Evolutionary conservation across 1,284 basidiomycete genomes (phyloP), one percentile per base, ranked within the genome.

Genomic region (Leccinum subfulvum): DNA sequence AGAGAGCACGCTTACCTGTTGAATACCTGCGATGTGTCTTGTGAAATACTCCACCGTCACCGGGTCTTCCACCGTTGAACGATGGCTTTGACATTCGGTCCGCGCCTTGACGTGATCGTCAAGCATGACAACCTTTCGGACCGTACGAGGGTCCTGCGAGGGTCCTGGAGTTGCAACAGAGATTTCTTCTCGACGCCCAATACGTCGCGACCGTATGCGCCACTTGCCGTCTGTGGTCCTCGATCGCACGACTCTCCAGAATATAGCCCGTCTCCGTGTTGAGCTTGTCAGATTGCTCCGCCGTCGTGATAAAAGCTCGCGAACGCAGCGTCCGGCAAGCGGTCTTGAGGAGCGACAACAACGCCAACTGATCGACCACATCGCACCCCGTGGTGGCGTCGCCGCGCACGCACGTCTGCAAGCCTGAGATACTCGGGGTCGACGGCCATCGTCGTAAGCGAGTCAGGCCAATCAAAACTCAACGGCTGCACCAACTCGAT

Each of bases 161-260:
- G 28, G 28, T 30, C 28, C 28, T 30, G 28, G 8, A 99, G 85
- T 78, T 99, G 97, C 28, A 98, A 83, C 16, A 98, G 88, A 0
- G 94, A 95, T 79, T 98, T 99, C 89, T 99, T 99, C 84, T 99
- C 97, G 21, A 99, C 97, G 60, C 97, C 97, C 28, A 99, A 84
- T 4, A 99, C 95, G 28, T 28, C 28, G 28, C 28, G 28, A 28
- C 28, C 28, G 28, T 28, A 28, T 28, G 28, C 28, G 28, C 6
- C 35, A 37, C 35, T 37, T 35, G 33, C 33, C 33, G 33, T 37
- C 35, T 37, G 35, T 37, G 35, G 35, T 37, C 82, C 35, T 37
- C 35, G 35, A 37, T 37, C 1, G 88, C 89, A 64, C 94, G 91
- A 60, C 91, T 92, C 70, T 91, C 85, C 64, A 97, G 69, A 55